Conservation (phyloP, 2,329 filamentous ascomycete species). For the Aspergillus pseudonomiae region DNA sequence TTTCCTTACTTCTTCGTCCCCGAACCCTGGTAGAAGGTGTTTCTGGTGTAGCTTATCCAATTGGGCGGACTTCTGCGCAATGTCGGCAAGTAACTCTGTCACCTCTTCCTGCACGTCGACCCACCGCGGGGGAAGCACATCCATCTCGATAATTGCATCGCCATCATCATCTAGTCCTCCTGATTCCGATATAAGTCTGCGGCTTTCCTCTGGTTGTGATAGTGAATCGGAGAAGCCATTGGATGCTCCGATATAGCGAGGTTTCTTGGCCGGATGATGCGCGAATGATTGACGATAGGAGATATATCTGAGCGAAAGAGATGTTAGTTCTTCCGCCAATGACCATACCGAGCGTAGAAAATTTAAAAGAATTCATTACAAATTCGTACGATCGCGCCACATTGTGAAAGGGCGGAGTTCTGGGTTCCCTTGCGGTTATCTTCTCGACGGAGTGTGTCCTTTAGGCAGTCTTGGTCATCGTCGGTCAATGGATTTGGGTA, state of each 20-base stretch:
- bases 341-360: background rate
- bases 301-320: slow-evolving; percentile 71
- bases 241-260: slow-evolving; percentile 64
- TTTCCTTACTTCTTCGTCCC: slow-evolving; percentile 87
- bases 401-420: slow-evolving; percentile 64
- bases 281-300: slow-evolving; percentile 98
- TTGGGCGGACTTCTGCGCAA: slow-evolving; percentile 79
- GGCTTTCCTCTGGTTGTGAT: slow-evolving; percentile 68
- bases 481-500: slow-evolving; percentile 3
- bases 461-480: slow-evolving; percentile 22
- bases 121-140: slow-evolving; percentile 91
- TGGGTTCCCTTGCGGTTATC: slow-evolving; percentile 13
- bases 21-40: slow-evolving; percentile 93
- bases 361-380: slow-evolving; percentile 61
- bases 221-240: slow-evolving; percentile 64
- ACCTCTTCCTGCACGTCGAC: slow-evolving; percentile 94
- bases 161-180: slow-evolving; percentile 76
- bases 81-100: slow-evolving; percentile 75
- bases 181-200: slow-evolving; percentile 80
- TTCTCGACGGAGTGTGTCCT: slow-evolving; percentile 23
- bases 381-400: slow-evolving; percentile 99
- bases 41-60: slow-evolving; percentile 95
- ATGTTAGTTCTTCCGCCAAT: slow-evolving; percentile 1
- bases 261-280: slow-evolving; percentile 88
- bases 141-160: slow-evolving; percentile 98